Evolutionary conservation across 2,329 filamentous ascomycete genomes (phyloP), one percentile per base, ranked within the genome.

Genomic region (Ceratocystis ficicola): DNA sequence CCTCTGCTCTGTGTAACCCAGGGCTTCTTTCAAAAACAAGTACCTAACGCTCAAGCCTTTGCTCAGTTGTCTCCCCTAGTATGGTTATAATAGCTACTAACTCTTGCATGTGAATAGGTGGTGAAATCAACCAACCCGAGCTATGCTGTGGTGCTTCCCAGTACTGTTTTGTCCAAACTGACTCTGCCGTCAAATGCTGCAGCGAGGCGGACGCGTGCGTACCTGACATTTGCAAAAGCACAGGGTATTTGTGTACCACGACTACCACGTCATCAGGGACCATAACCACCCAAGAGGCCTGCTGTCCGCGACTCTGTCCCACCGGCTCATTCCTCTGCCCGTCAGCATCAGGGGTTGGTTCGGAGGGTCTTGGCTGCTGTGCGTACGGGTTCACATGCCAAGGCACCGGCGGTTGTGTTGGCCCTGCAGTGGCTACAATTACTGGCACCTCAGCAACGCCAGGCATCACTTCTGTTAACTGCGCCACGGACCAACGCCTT

Each of bases 261-360:
- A 70, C 71, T 20, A 73, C 74, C 48, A 65, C 68, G 10, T 69
- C 61, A 17, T 69, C 70, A 1, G 65, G 67, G 3, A 64, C 63
- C 3, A 66, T 61, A 52, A 48, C 68, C 2, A 72, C 73, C 15
- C 68, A 69, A 32, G 62, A 68, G 3, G 74, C 75, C 22, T 80
- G 79, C 69, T 77, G 77, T 69, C 68, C 71, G 41, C 76, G 78
- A 1, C 68, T 69, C 1, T 81, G 79, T 63, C 75, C 75, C 10
- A 70, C 68, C 28, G 77, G 75, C 69, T 71, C 74, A 61, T 83
- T 78, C 69, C 74, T 74, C 28, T 84, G 81, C 69, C 73, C 79
- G 20, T 44, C 67, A 7, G 70, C 66, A 1, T 74, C 79, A 32
- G 80, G 81, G 66, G 77, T 59, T 17, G 36, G 59, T 0, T 22